Base-by-base conservation (phyloP, 2,329 filamentous ascomycete genomes). In the Monilinia aucupariae region DNA sequence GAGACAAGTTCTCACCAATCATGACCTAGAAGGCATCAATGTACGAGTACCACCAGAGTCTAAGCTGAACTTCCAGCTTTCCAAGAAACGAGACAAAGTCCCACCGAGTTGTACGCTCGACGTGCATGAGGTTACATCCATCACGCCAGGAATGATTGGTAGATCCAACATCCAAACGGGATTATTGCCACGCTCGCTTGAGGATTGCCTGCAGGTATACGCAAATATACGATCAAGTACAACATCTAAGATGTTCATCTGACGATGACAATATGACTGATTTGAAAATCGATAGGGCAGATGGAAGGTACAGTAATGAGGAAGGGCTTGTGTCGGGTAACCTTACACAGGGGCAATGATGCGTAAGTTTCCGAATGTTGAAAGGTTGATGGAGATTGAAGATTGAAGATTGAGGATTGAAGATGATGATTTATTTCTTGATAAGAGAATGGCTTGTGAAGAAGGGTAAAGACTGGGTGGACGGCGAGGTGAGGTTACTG, bases 1-100 rank as follows among this genome's bases (percentile, higher is more conserved):
- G 20, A 30, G 5, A 30, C 12, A 30, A n/a, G 7, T n/a, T 3
- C 27, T 43, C 10, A n/a, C 13, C 25, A 15, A 27, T 30, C 25
- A 43, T 55, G 30, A 32, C 39, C 25, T 32, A 43, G 37, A 55
- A 43, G 37, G 17, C 39, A 55, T 9, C 52, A 32, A 55, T 43
- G n/a, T n/a, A n/a, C n/a, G n/a, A n/a, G 52, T 55, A 22, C 25
- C 25, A 55, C 10, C 3, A 30, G 39, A 41, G 17, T 37, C 25
- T 43, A 43, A 55, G 52, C 52, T 55, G 52, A 55, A 55, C 52
- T 55, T 55, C 52, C 52, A 32, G 43, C 52, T 55, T 45, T 55
- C 39, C 52, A 55, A 55, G 39, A 55, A 55, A 55, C 17, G 10
- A 55, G 15, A 30, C 9, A 3, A 32, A n/a, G 39, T 55, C 27